Conservation (phyloP, 495 filamentous ascomycete genomes). For the Penicillium cosmopolitanum region DNA sequence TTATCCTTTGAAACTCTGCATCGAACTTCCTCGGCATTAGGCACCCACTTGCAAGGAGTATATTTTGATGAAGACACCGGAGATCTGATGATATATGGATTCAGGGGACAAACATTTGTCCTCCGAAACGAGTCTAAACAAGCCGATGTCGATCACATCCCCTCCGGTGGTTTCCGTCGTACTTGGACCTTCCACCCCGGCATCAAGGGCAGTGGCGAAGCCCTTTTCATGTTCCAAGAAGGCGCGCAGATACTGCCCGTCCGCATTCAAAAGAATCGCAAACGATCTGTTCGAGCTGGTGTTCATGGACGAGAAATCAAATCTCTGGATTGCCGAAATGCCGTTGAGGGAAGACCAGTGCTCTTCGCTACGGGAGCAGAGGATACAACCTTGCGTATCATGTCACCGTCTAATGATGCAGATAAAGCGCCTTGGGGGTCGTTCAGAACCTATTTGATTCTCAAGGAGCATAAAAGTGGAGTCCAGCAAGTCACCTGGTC, state of each 20-base stretch:
- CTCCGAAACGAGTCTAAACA: conserved; percentile 73
- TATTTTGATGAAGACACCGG: conserved; percentile 52
- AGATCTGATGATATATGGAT: conserved; percentile 76
- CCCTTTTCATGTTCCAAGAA: conserved; percentile 58
- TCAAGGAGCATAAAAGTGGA: conserved; percentile 78
- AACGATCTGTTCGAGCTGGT: conserved; percentile 63
- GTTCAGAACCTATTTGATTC: conserved; percentile 60
- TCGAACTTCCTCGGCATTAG: conserved; percentile 60
- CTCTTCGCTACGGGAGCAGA: conserved; percentile 82
- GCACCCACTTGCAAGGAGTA: conserved; percentile 68
- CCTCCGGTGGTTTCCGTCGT: conserved; percentile 84
- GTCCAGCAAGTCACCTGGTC: conserved; percentile 84
- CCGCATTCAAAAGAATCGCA: conserved; percentile 49
- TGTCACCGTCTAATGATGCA: conserved; percentile 21
- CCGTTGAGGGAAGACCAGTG: conserved; percentile 16
- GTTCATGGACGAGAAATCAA: conserved; percentile 91
- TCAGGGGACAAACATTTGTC: conserved; percentile 75
- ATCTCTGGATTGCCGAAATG: conserved; percentile 58
- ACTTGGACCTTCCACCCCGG: conserved; percentile 61
- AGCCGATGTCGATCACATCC: conserved; percentile 65
- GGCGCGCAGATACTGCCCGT: conserved; percentile 44
- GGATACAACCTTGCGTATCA: conserved; percentile 81
- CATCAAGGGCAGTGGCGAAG: conserved; percentile 27
- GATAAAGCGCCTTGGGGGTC: conserved; percentile 28
- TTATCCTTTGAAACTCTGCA: conserved; percentile 52